Percentiles rank a stretch among this genome's conserved stretches.
Evolutionary conservation across 768 basidiomycete genomes (phyloP).

Genomic region (Collybiopsis luxurians): DNA sequence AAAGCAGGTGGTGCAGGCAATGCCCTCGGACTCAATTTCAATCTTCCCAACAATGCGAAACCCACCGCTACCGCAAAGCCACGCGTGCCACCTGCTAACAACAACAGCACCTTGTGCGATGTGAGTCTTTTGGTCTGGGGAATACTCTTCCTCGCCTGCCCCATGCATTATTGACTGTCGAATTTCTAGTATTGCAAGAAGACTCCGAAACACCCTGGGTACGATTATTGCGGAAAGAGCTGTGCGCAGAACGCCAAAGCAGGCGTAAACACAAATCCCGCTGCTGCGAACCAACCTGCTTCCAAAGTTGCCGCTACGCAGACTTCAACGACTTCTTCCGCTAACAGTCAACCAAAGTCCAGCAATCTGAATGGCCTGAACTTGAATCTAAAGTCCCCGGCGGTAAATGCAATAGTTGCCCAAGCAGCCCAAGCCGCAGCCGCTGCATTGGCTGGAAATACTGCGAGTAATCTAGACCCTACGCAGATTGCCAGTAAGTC

Average conservation of each 20-base stretch:
- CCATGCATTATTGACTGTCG: background rate
- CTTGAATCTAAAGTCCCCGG: background rate
- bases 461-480: constrained; percentile 1
- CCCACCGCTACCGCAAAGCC: background rate
- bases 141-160: too few species aligned
- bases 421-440: background rate
- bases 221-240: constrained; percentile 64
- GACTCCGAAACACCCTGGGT: constrained; percentile 57
- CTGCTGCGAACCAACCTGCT: too few species aligned
- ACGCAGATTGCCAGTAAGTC: constrained; percentile 11
- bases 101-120: constrained; percentile 32
- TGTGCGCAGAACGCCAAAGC: constrained; percentile 50
- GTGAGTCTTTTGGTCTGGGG: constrained; percentile 24
- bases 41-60: background rate
- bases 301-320: too few species aligned
- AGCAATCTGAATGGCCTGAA: too few species aligned
- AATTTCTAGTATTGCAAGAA: constrained; percentile 47
- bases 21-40: background rate
- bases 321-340: too few species aligned
- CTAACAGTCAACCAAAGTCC: constrained; percentile 2
- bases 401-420: background rate
- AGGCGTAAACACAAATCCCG: too few species aligned
- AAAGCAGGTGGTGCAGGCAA: background rate
- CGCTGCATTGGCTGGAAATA: background rate
- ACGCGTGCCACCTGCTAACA: background rate